phyloP scores from a whole-genome alignment of 2,329 filamentous ascomycete species.

The Trichoderma breve region DNA sequence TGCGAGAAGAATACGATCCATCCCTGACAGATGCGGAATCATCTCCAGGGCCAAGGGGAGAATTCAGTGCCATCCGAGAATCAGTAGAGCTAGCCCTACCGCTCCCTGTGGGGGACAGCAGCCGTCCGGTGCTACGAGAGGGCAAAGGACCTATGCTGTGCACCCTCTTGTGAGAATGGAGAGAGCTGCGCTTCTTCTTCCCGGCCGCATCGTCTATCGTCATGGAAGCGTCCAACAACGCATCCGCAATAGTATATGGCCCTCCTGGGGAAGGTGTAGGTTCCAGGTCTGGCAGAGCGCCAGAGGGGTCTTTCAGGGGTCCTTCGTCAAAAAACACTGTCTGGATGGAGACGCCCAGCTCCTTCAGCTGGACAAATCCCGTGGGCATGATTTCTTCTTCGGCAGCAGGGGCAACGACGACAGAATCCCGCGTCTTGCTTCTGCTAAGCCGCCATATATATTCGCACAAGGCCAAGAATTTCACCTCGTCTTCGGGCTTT shows the following conservation, averaged over 20 bases:
- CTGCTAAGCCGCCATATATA: constrained; percentile 86
- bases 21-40: constrained; percentile 40
- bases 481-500: constrained; percentile 79
- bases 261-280: constrained; percentile 32
- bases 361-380: constrained; percentile 66
- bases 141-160: constrained; percentile 36
- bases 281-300: constrained; percentile 33
- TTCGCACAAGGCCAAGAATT: constrained; percentile 79
- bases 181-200: constrained; percentile 50
- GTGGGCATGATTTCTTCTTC: constrained; percentile 35
- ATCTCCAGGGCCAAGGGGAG: constrained; percentile 31
- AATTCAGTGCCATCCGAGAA: constrained; percentile 36
- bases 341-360: constrained; percentile 74
- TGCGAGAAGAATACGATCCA: constrained; percentile 43
- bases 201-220: constrained; percentile 70
- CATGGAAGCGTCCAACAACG: constrained; percentile 86
- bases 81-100: constrained; percentile 38
- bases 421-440: constrained; percentile 59
- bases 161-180: constrained; percentile 50
- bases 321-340: constrained; percentile 91
- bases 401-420: constrained; percentile 24
- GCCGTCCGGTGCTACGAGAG: constrained; percentile 26
- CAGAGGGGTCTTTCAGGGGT: constrained; percentile 46
- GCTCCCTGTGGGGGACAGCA: constrained; percentile 33
- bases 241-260: constrained; percentile 82